Evolutionary conservation across 441 rosid species (phyloP).

Genomic region (Pelargonium myrrhifolium): DNA sequence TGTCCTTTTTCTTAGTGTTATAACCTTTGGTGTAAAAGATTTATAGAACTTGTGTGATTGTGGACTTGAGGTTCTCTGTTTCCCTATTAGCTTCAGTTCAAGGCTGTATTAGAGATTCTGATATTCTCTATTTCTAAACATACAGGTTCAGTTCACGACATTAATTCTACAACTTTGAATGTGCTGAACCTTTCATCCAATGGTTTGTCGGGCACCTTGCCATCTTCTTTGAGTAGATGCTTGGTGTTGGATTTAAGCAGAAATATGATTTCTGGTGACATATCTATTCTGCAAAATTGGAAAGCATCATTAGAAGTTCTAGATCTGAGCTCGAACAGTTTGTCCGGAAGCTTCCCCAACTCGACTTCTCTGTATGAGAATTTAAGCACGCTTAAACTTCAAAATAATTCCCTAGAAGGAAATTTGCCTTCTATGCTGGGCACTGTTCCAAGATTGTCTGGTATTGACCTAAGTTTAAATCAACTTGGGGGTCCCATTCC

Average conservation of each 20-base stretch:
- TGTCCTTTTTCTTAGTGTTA: background rate
- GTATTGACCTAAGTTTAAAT: conserved; percentile 70
- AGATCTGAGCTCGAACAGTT: conserved; percentile 79
- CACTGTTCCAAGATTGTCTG: conserved; percentile 39
- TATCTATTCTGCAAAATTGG: conserved; percentile 57
- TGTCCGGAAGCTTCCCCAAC: conserved; percentile 62
- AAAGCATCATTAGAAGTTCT: conserved; percentile 53
- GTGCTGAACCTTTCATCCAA: conserved; percentile 76
- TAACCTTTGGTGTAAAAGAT: background rate
- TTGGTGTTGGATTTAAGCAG: conserved; percentile 57
- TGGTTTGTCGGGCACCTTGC: conserved; percentile 62
- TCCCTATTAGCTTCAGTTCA: background rate
- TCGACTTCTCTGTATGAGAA: conserved; percentile 43
- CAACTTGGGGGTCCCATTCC: conserved; percentile 59
- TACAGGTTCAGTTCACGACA: conserved; percentile 57
- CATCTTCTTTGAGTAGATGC: conserved; percentile 38
- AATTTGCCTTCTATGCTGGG: conserved; percentile 48
- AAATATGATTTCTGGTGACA: conserved; percentile 55
- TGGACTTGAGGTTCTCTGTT: background rate
- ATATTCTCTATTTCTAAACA: conserved; percentile 13
- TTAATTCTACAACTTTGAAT: conserved; percentile 56
- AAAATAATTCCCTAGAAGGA: conserved; percentile 57
- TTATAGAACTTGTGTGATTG: background rate
- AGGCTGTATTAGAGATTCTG: conserved; percentile 15
- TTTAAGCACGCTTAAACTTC: conserved; percentile 46